phyloP scores from a whole-genome alignment of 768 basidiomycete genomes.

The Lactarius sanguifluus region DNA sequence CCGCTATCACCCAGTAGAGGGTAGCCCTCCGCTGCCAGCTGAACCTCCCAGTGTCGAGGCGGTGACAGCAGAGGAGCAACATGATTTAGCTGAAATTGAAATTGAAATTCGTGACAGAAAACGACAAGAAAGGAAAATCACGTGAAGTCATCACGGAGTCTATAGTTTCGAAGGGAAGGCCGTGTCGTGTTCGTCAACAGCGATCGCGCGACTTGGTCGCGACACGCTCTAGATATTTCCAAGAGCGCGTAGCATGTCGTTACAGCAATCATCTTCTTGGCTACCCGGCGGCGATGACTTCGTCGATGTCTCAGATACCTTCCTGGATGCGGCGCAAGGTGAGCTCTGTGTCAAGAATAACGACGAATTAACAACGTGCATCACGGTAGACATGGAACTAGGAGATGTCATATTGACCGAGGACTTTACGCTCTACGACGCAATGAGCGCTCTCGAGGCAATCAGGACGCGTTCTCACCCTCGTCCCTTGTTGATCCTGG shows the following conservation, averaged over 20 bases:
- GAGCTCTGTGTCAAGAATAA: slow-evolving; percentile 21
- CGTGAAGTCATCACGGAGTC: not conserved
- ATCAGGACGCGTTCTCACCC: slow-evolving; percentile 31
- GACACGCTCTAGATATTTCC: slow-evolving; percentile 5
- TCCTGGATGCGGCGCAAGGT: slow-evolving; percentile 65
- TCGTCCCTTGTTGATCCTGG: slow-evolving; percentile 16
- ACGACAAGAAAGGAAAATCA: not conserved
- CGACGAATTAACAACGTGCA: not conserved
- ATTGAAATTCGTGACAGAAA: not conserved
- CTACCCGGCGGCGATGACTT: slow-evolving; percentile 62
- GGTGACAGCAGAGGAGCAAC: no score
- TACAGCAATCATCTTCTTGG: not conserved
- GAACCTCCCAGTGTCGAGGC: no score
- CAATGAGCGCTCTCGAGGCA: slow-evolving; percentile 94
- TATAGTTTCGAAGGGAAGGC: not conserved
- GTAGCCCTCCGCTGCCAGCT: not conserved
- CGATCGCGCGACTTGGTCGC: slow-evolving; percentile 6
- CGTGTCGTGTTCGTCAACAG: slow-evolving; percentile 1
- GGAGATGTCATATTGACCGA: slow-evolving; percentile 65
- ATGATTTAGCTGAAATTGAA: not conserved
- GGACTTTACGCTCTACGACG: slow-evolving; percentile 74
- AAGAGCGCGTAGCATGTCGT: slow-evolving; percentile 10
- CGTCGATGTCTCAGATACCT: slow-evolving; percentile 60
- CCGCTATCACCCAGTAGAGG: no score
- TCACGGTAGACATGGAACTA: slow-evolving; percentile 56